Evolutionary conservation across 441 rosid genomes (phyloP).

Genomic region (Aleurites moluccanus): DNA sequence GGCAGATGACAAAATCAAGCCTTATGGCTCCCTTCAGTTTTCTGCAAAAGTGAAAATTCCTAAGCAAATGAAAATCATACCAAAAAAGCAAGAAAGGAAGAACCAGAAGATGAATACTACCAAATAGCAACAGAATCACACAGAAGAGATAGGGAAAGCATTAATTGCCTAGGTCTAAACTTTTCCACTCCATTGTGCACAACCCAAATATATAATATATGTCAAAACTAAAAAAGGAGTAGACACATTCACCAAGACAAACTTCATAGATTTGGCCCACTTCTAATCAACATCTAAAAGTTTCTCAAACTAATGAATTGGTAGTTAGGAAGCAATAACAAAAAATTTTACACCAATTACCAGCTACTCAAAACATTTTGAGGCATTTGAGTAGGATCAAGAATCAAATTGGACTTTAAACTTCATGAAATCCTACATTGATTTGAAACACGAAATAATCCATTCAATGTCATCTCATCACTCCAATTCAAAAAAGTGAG

Average conservation of each 20-base stretch:
- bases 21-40: constrained; percentile 25
- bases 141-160: background rate
- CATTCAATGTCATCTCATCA: too few species aligned
- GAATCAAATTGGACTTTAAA: background rate
- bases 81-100: background rate
- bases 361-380: background rate
- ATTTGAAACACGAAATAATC: background rate
- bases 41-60: constrained; percentile 22
- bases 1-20: constrained; percentile 15
- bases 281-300: background rate
- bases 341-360: background rate
- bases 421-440: background rate
- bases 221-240: background rate
- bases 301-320: background rate
- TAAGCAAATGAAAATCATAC: background rate
- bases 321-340: background rate
- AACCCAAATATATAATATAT: background rate
- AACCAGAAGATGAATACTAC: background rate
- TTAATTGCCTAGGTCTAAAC: background rate
- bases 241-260: background rate
- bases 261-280: background rate
- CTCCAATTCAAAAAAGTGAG: background rate
- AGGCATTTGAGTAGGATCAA: background rate
- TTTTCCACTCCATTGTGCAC: background rate
- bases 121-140: background rate